Base-by-base conservation (phyloP, 495 filamentous ascomycete species). In the Hyaloscypha bicolor region DNA sequence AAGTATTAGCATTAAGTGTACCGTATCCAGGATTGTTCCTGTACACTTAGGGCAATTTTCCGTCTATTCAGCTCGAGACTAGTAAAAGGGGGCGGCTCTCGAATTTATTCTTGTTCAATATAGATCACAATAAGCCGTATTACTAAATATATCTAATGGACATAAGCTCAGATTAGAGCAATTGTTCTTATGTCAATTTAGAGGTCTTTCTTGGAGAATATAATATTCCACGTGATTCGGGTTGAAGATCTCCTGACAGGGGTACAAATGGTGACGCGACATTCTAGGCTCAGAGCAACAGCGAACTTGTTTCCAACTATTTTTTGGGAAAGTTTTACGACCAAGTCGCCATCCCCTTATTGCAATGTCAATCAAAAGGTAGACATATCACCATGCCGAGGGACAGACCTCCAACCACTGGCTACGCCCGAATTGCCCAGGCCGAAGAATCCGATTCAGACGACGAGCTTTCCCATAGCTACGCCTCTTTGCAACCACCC, bases 371-470 rank as follows among this genome's bases (percentile, higher is more conserved):
- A 48, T 19, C 2, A 48, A 48, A 14, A 48, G 42, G 6, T 48
- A 48, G 42, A 48, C 42, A 12, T 4, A 48, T 14, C 22, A 61
- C 1, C 19, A 71, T 74, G 72, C 66, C 66, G 22, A 71, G 63
- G 64, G 68, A 67, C 48, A 57, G 72, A 61, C 72, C 72, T 60
- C 67, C 91, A 42, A 93, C 91, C 14, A 96, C 93, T 48, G 94
- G 94, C 69, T 97, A 97, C 79, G 93, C 93, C 70, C 90, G 91
- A 66, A 88, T 97, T 66, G 93, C 92, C 61, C 93, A 97, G 79
- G 93, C 92, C 67, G 93, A 96, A 77, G 90, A 94, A 70, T 83
- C 88, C 74, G 90, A 89, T 72, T 88, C 81, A 32, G 84, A 85
- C 45, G 83, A 92, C 56, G 84, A 86, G 62, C 75, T 86, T 52